Conservation (phyloP, 352 stramenopile species). For the Discostella stelligera region DNA sequence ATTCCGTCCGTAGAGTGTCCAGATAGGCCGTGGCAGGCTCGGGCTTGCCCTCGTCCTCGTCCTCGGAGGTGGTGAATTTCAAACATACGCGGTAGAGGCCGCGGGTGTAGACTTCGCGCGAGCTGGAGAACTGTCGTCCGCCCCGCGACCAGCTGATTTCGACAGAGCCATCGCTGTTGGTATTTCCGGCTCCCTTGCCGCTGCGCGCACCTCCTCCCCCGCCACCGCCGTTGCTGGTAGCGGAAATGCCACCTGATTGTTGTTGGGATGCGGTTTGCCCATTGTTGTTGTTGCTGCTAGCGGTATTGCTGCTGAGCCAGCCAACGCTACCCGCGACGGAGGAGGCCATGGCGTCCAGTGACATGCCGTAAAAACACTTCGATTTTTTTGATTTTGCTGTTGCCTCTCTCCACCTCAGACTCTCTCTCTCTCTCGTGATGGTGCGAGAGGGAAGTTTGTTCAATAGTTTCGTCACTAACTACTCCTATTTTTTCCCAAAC, state of each 20-base stretch:
- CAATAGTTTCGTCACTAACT: too few relatives aligned
- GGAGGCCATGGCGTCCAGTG: slow-evolving; percentile 14
- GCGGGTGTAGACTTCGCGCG: slow-evolving; percentile 74
- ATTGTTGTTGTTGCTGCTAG: slow-evolving; percentile 8
- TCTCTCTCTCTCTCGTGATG: too few relatives aligned
- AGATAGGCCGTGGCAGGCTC: slow-evolving; percentile 78
- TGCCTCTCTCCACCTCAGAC: not conserved
- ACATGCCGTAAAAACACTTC: not conserved
- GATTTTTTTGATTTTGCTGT: not conserved
- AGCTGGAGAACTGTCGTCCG: slow-evolving; percentile 68
- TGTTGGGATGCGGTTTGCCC: not conserved
- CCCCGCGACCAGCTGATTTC: slow-evolving; percentile 58
- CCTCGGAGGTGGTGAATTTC: slow-evolving; percentile 82
- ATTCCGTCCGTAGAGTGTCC: slow-evolving; percentile 68
- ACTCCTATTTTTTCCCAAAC: too few relatives aligned
- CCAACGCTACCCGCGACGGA: slow-evolving; percentile 7
- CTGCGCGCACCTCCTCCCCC: not conserved
- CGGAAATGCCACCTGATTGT: not conserved
- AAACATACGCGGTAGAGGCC: slow-evolving; percentile 73
- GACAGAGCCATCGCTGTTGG: not conserved
- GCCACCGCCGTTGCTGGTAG: not conserved
- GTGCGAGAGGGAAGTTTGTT: too few relatives aligned
- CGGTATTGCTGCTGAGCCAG: slow-evolving; percentile 5
- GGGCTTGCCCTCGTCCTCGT: slow-evolving; percentile 80
- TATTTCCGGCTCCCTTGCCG: not conserved